Evolutionary conservation across 306 rosid species (phyloP).

Genomic region (Cicer judaicum): DNA sequence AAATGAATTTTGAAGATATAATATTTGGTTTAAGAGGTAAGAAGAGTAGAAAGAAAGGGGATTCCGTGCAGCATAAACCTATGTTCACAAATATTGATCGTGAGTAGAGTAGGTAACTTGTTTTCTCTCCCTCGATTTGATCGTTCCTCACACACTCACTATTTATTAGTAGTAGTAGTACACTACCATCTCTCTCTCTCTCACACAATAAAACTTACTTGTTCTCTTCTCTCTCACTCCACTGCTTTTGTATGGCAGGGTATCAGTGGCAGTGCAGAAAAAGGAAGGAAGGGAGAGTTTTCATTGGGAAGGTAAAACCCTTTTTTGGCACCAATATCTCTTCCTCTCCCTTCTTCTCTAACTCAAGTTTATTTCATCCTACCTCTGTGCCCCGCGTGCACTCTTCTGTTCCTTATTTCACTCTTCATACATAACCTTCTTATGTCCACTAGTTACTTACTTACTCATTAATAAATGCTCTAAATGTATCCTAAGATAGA

Average conservation of each 20-base stretch:
- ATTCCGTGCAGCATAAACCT: constrained; percentile 59
- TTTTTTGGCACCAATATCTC: constrained; percentile 46
- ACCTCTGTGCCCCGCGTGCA: constrained; percentile 46
- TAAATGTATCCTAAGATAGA: constrained; percentile 21
- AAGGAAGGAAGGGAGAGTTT: constrained; percentile 70
- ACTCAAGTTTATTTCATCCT: not conserved
- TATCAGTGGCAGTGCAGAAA: constrained; percentile 72
- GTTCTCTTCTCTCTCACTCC: constrained; percentile 18
- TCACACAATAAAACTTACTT: not conserved
- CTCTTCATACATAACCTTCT: not conserved
- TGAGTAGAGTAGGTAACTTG: constrained; percentile 55
- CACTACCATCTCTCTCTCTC: not conserved
- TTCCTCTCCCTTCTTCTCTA: constrained; percentile 31
- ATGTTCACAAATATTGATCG: constrained; percentile 32
- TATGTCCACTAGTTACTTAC: not conserved
- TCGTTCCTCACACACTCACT: constrained; percentile 49
- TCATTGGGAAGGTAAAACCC: constrained; percentile 95
- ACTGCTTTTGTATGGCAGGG: constrained; percentile 58
- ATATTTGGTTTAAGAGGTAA: too few species aligned
- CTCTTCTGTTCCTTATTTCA: constrained; percentile 2
- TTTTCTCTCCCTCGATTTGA: constrained; percentile 81
- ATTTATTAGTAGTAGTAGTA: not conserved
- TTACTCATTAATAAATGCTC: constrained; percentile 39
- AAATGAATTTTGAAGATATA: too few species aligned
- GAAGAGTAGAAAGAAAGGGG: too few species aligned